Evolutionary conservation across 2,329 filamentous ascomycete species (phyloP).

Genomic region (Nemania sp.): DNA sequence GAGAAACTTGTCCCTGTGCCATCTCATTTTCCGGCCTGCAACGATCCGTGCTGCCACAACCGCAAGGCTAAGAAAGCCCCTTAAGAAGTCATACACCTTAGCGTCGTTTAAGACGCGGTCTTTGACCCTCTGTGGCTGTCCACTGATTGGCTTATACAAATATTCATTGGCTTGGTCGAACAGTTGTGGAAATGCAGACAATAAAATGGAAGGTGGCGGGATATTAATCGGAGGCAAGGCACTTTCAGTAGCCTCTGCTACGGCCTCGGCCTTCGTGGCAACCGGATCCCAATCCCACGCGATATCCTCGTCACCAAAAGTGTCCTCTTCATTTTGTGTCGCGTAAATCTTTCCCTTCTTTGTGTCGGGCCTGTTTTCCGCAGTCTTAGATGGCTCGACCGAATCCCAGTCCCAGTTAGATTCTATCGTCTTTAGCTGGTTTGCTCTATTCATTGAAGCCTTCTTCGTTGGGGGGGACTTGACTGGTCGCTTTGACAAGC

Average conservation of each 20-base stretch:
- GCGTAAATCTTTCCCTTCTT: slow-evolving; percentile 16
- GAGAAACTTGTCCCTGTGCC: slow-evolving; percentile 86
- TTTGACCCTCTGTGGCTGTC: slow-evolving; percentile 60
- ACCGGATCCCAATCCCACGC: slow-evolving; percentile 57
- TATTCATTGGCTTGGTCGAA: slow-evolving; percentile 66
- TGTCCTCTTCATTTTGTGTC: neutral
- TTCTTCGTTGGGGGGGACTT: too few relatives aligned
- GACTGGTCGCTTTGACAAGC: slow-evolving; percentile 41
- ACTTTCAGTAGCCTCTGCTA: slow-evolving; percentile 34
- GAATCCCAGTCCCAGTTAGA: slow-evolving; percentile 39
- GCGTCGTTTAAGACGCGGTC: slow-evolving; percentile 66
- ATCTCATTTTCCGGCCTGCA: slow-evolving; percentile 81
- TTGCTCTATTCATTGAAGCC: too few relatives aligned
- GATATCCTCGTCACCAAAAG: slow-evolving; percentile 18
- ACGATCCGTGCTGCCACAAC: slow-evolving; percentile 78
- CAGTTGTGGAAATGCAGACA: slow-evolving; percentile 74
- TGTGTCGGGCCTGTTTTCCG: neutral
- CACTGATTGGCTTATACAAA: slow-evolving; percentile 67
- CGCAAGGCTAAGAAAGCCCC: slow-evolving; percentile 64
- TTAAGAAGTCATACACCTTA: slow-evolving; percentile 64
- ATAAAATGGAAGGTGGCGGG: slow-evolving; percentile 81
- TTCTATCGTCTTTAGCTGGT: slow-evolving; percentile 24
- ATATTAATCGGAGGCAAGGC: slow-evolving; percentile 77
- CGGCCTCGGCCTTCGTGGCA: slow-evolving; percentile 38
- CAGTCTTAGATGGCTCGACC: slow-evolving; percentile 24